These are phyloP conservation scores for Prunus armeniaca DNA, from an alignment of 306 rosid genomes.

Conservation along the genomic window DNA sequence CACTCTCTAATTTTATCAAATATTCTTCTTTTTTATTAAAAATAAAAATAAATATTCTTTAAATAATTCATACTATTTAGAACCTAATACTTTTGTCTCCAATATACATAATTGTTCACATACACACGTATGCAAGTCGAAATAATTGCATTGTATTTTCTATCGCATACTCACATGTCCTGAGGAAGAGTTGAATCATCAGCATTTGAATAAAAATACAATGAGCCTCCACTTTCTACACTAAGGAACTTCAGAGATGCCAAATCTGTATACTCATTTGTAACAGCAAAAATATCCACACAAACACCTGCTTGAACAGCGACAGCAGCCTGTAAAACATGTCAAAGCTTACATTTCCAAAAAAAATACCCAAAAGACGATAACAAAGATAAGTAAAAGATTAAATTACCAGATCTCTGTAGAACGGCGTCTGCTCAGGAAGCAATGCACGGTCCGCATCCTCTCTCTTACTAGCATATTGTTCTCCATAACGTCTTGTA, in stretches of 20 bases:
- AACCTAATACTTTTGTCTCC: neutral
- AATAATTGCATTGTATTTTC: conserved; percentile 6
- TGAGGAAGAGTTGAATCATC: conserved; percentile 97
- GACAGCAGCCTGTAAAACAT: conserved; percentile 77
- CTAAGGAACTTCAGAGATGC: conserved; percentile 89
- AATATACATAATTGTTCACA: neutral
- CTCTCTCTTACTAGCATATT: conserved; percentile 97
- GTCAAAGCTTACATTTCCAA: conserved; percentile 36
- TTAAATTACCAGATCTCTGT: conserved; percentile 73
- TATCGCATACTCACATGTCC: conserved; percentile 69
- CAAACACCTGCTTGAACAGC: conserved; percentile 99
- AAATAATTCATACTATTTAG: neutral
- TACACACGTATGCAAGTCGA: neutral
- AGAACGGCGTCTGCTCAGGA: conserved; percentile 96
- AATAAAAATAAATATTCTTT: neutral
- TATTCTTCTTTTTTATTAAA: neutral
- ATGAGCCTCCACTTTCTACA: conserved; percentile 91
- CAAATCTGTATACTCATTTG: conserved; percentile 95
- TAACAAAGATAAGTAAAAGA: conserved; percentile 15
- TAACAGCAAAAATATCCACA: conserved; percentile 93
- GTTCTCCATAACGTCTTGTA: conserved; percentile 92
- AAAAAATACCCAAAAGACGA: conserved; percentile 11
- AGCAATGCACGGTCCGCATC: conserved; percentile 97
- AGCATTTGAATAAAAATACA: conserved; percentile 70
- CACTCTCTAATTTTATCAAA: too few relatives aligned